These are phyloP conservation scores for Acacia crassicarpa DNA, from an alignment of 306 rosid genomes.

Conservation along the genomic window DNA sequence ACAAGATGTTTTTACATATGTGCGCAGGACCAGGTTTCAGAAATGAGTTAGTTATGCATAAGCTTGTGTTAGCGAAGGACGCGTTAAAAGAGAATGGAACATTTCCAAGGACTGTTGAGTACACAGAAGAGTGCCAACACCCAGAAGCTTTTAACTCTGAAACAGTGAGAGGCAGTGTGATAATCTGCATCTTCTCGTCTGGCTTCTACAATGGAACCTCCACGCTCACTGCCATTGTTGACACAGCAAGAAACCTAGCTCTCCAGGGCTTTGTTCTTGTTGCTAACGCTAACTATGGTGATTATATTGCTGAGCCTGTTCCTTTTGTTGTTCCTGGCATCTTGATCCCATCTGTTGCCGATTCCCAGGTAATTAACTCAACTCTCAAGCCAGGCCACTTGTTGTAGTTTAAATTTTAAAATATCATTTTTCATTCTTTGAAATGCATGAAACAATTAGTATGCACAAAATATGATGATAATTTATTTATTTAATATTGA, in stretches of 20 bases:
- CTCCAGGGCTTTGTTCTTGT: constrained; percentile 57
- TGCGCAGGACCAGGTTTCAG: constrained; percentile 64
- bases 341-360: constrained; percentile 60
- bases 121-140: constrained; percentile 80
- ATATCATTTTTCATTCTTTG: background rate
- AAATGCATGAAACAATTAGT: background rate
- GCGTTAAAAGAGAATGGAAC: constrained; percentile 55
- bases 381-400: background rate
- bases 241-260: constrained; percentile 55
- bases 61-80: constrained; percentile 75
- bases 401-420: background rate
- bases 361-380: constrained; percentile 54
- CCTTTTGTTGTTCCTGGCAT: constrained; percentile 66
- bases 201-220: constrained; percentile 75
- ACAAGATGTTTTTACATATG: background rate
- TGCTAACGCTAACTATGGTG: constrained; percentile 71
- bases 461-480: background rate
- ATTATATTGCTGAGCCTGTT: constrained; percentile 69
- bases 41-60: constrained; percentile 40
- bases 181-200: constrained; percentile 72
- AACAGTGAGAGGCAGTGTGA: constrained; percentile 49
- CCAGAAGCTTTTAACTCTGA: constrained; percentile 65
- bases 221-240: constrained; percentile 52
- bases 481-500: background rate
- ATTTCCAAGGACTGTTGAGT: constrained; percentile 43